Percentiles rank a stretch among this genome's conserved stretches.
Evolutionary conservation across 192 early-diverging fungal species (phyloP).

Genomic region (Gamsiella multidivaricata): DNA sequence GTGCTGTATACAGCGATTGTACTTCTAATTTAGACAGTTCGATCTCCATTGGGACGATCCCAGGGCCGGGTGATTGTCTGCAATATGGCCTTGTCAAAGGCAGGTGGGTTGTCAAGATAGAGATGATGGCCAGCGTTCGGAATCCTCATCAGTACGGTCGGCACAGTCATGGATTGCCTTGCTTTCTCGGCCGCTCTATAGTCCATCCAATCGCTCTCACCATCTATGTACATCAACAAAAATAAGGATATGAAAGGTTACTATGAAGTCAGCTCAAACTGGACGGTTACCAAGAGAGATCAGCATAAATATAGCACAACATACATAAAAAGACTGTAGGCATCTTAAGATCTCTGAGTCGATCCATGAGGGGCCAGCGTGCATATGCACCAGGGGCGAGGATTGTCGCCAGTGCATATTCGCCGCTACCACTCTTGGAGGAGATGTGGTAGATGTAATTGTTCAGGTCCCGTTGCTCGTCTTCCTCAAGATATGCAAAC

Average conservation of each 20-base stretch:
- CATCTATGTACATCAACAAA: constrained; percentile 57
- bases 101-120: constrained; percentile 85
- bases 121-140: constrained; percentile 83
- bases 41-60: constrained; percentile 35
- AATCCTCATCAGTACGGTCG: constrained; percentile 59
- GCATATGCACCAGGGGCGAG: constrained; percentile 88
- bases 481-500: constrained; percentile 74
- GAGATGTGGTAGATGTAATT: constrained; percentile 88
- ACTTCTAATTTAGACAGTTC: no score
- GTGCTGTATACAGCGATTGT: no score
- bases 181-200: constrained; percentile 74
- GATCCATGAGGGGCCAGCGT: constrained; percentile 75
- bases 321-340: constrained; percentile 80
- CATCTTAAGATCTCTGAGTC: constrained; percentile 70
- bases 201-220: constrained; percentile 93
- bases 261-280: no score
- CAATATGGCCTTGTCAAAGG: constrained; percentile 72
- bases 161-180: constrained; percentile 65
- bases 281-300: not conserved
- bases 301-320: constrained; percentile 7
- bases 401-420: constrained; percentile 81
- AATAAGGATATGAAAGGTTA: no score
- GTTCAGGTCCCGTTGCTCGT: constrained; percentile 73
- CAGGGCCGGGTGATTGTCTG: constrained; percentile 52
- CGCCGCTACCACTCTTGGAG: constrained; percentile 81